A percentile compares a stretch with the other conserved stretches of the same genome.
phyloP scores from a whole-genome alignment of 305 asterid genomes.

The Fraxinus velutina region DNA sequence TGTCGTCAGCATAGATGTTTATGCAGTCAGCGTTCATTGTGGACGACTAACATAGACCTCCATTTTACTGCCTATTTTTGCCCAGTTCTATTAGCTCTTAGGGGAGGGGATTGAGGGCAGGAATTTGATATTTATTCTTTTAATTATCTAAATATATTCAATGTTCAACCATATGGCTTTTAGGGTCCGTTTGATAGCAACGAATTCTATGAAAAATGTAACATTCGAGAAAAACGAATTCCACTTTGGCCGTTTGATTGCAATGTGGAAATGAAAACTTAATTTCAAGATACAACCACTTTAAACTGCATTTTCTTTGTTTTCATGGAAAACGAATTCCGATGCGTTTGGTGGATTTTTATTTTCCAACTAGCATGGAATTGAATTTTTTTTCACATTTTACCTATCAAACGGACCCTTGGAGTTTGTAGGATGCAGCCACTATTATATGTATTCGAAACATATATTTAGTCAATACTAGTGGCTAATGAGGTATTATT shows the following conservation, averaged over 20 bases:
- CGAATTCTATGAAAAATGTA: too few species aligned
- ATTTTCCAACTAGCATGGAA: too few species aligned
- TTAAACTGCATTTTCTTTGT: too few species aligned
- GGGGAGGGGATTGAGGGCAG: background rate
- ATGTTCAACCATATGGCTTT: constrained; percentile 24
- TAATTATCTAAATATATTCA: constrained; percentile 17
- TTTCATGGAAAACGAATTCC: too few species aligned
- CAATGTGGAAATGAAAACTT: too few species aligned
- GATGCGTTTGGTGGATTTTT: too few species aligned
- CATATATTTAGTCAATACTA: constrained; percentile 34
- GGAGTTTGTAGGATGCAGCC: constrained; percentile 23
- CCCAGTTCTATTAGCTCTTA: constrained; percentile 6
- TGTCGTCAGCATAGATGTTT: constrained; percentile 39
- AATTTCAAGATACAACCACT: too few species aligned
- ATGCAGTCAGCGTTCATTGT: constrained; percentile 20
- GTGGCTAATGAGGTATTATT: constrained; percentile 23
- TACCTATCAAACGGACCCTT: too few species aligned
- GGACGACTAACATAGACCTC: constrained; percentile 38
- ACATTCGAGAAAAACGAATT: too few species aligned
- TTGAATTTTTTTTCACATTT: too few species aligned
- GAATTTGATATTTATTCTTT: constrained; percentile 32
- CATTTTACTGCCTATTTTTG: constrained; percentile 19
- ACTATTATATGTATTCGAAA: constrained; percentile 24
- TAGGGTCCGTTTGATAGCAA: background rate
- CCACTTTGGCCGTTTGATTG: too few species aligned